A percentile compares a stretch with the other conserved stretches of the same genome.
Conservation (phyloP, 345 rosid species). For the Lenwebbia sp. region DNA sequence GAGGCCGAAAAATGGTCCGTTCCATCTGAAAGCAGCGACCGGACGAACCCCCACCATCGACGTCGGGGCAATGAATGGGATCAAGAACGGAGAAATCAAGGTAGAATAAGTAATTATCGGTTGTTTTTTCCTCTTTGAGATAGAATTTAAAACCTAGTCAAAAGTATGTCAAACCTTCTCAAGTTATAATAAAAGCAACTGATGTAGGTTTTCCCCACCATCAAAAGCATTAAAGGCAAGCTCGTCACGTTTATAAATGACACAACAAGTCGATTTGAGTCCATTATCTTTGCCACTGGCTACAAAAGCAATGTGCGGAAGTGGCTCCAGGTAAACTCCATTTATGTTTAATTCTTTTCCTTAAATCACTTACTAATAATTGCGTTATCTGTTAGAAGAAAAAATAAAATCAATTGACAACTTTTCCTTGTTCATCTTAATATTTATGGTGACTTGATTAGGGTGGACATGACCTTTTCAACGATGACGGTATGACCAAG, state of each 20-base stretch:
- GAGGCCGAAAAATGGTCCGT: slow-evolving; percentile 30
- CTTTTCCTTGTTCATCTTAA: background rate
- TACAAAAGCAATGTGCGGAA: slow-evolving; percentile 33
- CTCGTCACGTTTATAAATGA: slow-evolving; percentile 20
- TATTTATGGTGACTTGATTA: background rate
- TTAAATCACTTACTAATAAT: background rate
- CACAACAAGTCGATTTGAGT: slow-evolving; percentile 10
- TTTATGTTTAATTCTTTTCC: background rate
- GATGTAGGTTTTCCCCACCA: slow-evolving; percentile 18
- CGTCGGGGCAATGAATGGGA: slow-evolving; percentile 27
- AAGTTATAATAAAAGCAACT: background rate
- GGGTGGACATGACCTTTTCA: slow-evolving; percentile 25
- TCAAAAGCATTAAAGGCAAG: slow-evolving; percentile 15
- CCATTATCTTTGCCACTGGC: slow-evolving; percentile 51
- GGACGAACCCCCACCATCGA: slow-evolving; percentile 46
- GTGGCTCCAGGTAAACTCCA: slow-evolving; percentile 38
- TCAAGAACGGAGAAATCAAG: slow-evolving; percentile 24
- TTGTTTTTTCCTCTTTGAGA: background rate
- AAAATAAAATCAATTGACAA: background rate
- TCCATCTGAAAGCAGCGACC: slow-evolving; percentile 15
- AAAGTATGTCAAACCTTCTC: background rate
- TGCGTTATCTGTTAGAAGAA: background rate
- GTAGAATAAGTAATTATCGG: background rate
- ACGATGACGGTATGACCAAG: slow-evolving; percentile 31
- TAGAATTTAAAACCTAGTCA: background rate